phyloP scores from a whole-genome alignment of 176 grass and related monocot genomes.

The Oryza glaberrima region DNA sequence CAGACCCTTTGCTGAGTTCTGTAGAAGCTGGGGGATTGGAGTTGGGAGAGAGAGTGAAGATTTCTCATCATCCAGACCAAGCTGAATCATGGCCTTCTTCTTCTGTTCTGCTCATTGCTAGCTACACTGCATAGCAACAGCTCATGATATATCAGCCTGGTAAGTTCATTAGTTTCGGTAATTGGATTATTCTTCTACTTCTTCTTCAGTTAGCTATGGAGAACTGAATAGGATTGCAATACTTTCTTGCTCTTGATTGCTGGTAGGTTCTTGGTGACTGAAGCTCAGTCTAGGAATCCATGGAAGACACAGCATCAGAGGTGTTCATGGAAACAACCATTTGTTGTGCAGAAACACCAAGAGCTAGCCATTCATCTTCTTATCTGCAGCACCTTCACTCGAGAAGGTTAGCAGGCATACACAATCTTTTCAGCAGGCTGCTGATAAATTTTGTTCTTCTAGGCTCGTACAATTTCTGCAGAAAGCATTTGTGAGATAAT shows the following conservation, averaged over 20 bases:
- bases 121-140: background rate
- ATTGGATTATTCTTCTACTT: background rate
- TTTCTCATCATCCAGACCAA: background rate
- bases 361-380: background rate
- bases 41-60: background rate
- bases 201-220: background rate
- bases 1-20: background rate
- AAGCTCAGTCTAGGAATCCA: constrained; percentile 8
- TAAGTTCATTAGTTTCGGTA: background rate
- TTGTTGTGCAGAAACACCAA: constrained; percentile 8
- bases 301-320: constrained; percentile 13
- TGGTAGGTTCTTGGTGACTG: constrained; percentile 44
- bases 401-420: constrained; percentile 44
- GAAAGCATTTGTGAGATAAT: background rate
- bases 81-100: background rate
- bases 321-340: constrained; percentile 9
- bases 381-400: constrained; percentile 39
- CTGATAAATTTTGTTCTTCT: background rate
- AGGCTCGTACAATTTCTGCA: background rate
- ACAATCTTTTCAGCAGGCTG: background rate
- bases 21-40: background rate
- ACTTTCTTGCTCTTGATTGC: background rate
- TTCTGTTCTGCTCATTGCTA: background rate
- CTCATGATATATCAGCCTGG: constrained; percentile 18
- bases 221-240: background rate